Base-by-base conservation (phyloP, 495 filamentous ascomycete species). In the Beverwykella pulmonaria region DNA sequence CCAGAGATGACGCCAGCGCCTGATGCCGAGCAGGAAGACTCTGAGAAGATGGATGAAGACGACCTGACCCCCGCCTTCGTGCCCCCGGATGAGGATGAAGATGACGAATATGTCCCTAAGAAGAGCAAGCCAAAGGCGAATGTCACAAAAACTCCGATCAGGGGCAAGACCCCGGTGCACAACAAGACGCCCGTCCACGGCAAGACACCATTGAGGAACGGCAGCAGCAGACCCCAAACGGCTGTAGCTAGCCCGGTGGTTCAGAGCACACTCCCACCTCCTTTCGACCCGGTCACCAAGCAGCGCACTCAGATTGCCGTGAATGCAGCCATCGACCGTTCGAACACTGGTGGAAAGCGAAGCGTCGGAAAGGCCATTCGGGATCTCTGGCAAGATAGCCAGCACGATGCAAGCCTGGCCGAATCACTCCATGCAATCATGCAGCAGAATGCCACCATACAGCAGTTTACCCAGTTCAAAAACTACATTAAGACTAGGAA, bases 21-120 rank as follows among this genome's bases (percentile, higher is more conserved):
- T 19, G 70, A 73, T 26, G 36, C 57, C n/a, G 52, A 66, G 47
- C 64, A 55, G 19, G 59, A 70, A 7, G 64, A 69, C 44, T 69
- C 65, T 22, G 62, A 67, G 23, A 36, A 20, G 52, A 69, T 52
- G 14, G 71, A 75, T 8, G 69, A 67, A 23, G 63, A 65, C 8
- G 64, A 63, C 29, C 19, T 67, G 19, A 41, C 46, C 3, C 14
- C 41, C 34, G 39, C 61, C 1, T 52, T 65, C 53, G 50, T 30
- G 6, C 20, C 57, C 15, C 55, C 53, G 12, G 63, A 72, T 1
- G 76, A 76, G 32, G 75, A 77, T 52, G 75, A 77, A 52, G 76
- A 77, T 53, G 74, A 67, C 10, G 76, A 78, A 29, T 75, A 75
- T 46, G 63, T 71, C 48, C 75, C 76, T 17, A 71, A 61, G n/a